A percentile compares a stretch with the other conserved stretches of the same genome.
These are phyloP conservation scores for Stramenopiles sp. DNA, from an alignment of 352 stramenopile species.

Conservation along the genomic window DNA sequence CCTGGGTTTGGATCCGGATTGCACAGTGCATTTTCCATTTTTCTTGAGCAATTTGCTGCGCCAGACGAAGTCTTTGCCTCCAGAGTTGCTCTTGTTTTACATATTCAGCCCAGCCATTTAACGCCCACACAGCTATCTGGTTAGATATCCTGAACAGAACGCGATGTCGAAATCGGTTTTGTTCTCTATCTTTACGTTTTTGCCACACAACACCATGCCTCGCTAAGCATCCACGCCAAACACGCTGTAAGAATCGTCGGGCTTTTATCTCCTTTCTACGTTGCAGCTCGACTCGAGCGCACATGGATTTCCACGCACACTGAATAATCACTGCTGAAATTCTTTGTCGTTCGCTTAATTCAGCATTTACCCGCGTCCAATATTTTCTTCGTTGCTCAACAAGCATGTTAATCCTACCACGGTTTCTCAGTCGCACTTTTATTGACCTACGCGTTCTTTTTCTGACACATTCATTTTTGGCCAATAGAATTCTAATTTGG, in stretches of 20 bases:
- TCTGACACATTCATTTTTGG: not conserved
- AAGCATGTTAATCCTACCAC: not conserved
- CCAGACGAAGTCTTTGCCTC: not conserved
- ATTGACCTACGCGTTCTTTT: not conserved
- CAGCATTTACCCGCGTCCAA: slow-evolving; percentile 4
- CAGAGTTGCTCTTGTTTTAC: slow-evolving; percentile 5
- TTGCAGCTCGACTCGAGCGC: not conserved
- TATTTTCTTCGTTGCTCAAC: not conserved
- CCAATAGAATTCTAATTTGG: not conserved
- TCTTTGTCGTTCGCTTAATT: not conserved
- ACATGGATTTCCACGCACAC: not conserved
- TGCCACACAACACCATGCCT: not conserved
- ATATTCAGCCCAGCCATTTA: not conserved
- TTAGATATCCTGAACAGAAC: slow-evolving; percentile 1
- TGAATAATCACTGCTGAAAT: not conserved
- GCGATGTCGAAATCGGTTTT: slow-evolving; percentile 2
- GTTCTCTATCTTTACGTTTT: slow-evolving; percentile 1
- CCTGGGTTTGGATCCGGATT: not conserved
- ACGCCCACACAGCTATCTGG: not conserved
- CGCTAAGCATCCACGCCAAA: not conserved
- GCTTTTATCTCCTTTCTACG: not conserved
- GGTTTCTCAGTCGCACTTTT: not conserved
- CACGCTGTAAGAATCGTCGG: not conserved
- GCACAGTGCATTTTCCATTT: slow-evolving; percentile 12
- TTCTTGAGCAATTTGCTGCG: not conserved